Base-by-base conservation (phyloP, 306 rosid species). In the Luffa acutangula region DNA sequence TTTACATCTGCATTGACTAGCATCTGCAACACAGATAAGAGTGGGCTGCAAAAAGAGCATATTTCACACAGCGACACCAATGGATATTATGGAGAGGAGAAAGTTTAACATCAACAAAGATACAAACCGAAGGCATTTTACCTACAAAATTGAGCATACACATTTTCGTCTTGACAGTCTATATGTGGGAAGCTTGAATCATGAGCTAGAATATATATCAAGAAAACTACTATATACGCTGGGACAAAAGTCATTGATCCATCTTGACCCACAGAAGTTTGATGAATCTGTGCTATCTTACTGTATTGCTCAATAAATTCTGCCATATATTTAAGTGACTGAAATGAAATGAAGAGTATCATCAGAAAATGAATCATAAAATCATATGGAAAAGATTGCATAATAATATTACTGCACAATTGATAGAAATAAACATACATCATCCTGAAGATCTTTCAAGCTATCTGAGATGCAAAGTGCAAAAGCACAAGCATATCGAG, bases 401-500 rank as follows among this genome's bases (percentile, higher is more conserved):
- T 36, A 66, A 78, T 13, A 60, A 63, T 37, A 67, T 37, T 56
- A 60, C 59, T 5, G 7, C 45, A 82, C 37, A 65, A 12, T 64
- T 58, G 45, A 48, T 56, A 76, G 80, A 81, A 33, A 77, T 14
- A 49, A 75, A 76, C 87, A 81, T 91, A 95, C 98, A 80, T 81
- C 85, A 78, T 82, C 87, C 79, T 78, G 90, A 69, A 91, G 80
- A 82, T 91, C 93, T 59, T 81, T 85, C 14, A 49, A 79, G 85
- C 83, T 69, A 81, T 90, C 89, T 48, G 86, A 85, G 78, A 82
- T 71, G 63, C 87, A 91, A 86, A 95, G 75, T 83, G 97, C 89
- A 85, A 90, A 92, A 80, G 91, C 92, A 82, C 98, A 90, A 33
- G 97, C 93, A 86, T 87, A 95, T 82, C 96, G 91, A 80, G 80